phyloP scores from a whole-genome alignment of 495 filamentous ascomycete genomes.

The Zalerion maritima region DNA sequence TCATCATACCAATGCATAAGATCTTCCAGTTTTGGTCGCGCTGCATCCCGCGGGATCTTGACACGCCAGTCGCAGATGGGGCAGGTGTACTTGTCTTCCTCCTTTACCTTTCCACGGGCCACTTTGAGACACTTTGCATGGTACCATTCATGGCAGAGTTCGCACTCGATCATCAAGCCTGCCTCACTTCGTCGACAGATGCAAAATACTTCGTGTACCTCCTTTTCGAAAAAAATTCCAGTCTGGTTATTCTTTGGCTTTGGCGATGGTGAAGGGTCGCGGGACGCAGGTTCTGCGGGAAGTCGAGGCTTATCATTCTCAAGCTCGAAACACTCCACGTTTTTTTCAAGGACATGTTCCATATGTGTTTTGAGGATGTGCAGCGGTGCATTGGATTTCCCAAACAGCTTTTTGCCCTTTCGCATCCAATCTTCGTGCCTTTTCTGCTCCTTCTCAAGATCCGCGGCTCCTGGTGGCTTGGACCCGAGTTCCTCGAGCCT shows the following conservation, averaged over 20 bases:
- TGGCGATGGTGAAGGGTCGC: too few species aligned
- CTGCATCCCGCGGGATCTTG: conserved; percentile 96
- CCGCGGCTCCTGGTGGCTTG: conserved; percentile 77
- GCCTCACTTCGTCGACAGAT: conserved; percentile 88
- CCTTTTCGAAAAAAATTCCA: too few species aligned
- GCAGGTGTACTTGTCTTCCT: conserved; percentile 96
- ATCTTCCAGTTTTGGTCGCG: conserved; percentile 89
- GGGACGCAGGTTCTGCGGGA: conserved; percentile 81
- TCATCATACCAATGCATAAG: conserved; percentile 78
- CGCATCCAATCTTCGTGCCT: conserved; percentile 99
- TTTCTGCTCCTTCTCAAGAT: conserved; percentile 89
- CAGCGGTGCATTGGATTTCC: conserved; percentile 92
- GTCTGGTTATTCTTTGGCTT: too few species aligned
- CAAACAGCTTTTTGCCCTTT: conserved; percentile 94
- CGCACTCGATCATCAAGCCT: conserved; percentile 99
- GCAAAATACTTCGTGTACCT: conserved; percentile 76
- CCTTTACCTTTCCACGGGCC: conserved; percentile 90
- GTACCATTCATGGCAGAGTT: conserved; percentile 98
- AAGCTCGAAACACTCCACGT: conserved; percentile 81
- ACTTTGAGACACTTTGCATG: conserved; percentile 98
- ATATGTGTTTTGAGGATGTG: conserved; percentile 91
- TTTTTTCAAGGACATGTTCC: conserved; percentile 80
- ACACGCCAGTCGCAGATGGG: conserved; percentile 96
- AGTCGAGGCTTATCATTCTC: conserved; percentile 69
- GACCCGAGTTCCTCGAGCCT: conserved; percentile 76